phyloP scores from a whole-genome alignment of 1,139 yeast genomes.

The Zygosaccharomyces sapae region DNA sequence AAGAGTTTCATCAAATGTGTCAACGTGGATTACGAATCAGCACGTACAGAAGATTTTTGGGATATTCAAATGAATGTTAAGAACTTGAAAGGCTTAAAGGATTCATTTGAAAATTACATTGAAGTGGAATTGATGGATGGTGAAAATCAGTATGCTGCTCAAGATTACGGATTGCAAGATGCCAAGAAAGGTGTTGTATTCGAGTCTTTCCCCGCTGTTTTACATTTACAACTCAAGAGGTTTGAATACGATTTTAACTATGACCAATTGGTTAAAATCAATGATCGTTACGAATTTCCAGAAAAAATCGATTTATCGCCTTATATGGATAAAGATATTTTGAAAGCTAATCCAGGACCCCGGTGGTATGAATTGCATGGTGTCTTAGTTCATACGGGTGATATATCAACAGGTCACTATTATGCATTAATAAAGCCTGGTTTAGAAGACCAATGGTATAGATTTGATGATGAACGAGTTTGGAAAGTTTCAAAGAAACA shows the following conservation, averaged over 20 bases:
- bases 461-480: constrained; percentile 94
- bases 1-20: constrained; percentile 90
- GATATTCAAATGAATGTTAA: constrained; percentile 94
- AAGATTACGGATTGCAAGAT: constrained; percentile 88
- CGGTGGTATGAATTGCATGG: constrained; percentile 86
- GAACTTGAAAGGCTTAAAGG: constrained; percentile 65
- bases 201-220: constrained; percentile 83
- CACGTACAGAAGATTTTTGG: constrained; percentile 94
- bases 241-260: constrained; percentile 92
- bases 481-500: constrained; percentile 79
- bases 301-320: constrained; percentile 76
- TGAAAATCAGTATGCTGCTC: constrained; percentile 93
- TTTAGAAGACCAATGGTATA: constrained; percentile 69
- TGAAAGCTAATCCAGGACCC: constrained; percentile 49
- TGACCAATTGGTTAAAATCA: constrained; percentile 84
- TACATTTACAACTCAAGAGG: constrained; percentile 87
- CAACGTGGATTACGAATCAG: constrained; percentile 90
- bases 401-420: constrained; percentile 92
- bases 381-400: constrained; percentile 93
- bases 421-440: constrained; percentile 89
- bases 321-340: constrained; percentile 59
- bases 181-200: constrained; percentile 96
- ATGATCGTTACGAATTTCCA: constrained; percentile 89
- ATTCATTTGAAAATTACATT: constrained; percentile 79
- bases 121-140: constrained; percentile 89